Conservation (phyloP, 2,329 filamentous ascomycete genomes). For the Scytalidium sp. region DNA sequence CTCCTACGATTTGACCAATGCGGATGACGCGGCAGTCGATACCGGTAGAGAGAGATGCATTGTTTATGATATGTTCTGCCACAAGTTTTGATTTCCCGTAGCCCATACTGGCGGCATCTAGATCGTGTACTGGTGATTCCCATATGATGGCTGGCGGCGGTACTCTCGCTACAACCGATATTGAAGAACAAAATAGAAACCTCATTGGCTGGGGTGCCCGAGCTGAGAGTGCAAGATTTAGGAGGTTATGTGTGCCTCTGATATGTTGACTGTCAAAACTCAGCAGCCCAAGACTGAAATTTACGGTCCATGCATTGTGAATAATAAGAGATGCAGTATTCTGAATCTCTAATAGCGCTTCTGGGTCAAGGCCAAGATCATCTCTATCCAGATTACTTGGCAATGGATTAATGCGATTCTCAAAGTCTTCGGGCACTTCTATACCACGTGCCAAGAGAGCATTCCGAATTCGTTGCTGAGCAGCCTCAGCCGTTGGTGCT, state of each 20-base stretch:
- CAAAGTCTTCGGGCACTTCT: conserved; percentile 19
- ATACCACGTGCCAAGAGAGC: conserved; percentile 35
- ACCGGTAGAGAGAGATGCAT: conserved; percentile 29
- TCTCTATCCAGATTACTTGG: conserved; percentile 36
- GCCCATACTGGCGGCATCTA: conserved; percentile 44
- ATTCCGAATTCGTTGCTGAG: conserved; percentile 29
- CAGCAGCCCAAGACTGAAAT: conserved; percentile 51
- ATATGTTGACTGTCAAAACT: conserved; percentile 47
- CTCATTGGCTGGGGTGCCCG: conserved; percentile 23
- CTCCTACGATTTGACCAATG: conserved; percentile 49
- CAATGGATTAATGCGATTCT: conserved; percentile 33
- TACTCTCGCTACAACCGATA: conserved; percentile 30
- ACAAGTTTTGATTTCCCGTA: conserved; percentile 50
- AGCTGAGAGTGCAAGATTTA: conserved; percentile 31
- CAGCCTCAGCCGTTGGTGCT: conserved; percentile 24
- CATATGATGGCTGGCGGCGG: conserved; percentile 26
- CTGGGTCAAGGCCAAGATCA: conserved; percentile 35
- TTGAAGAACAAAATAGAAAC: conserved; percentile 36
- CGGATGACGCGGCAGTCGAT: conserved; percentile 37
- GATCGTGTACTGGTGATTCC: conserved; percentile 28
- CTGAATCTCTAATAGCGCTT: conserved; percentile 25
- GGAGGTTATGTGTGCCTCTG: conserved; percentile 40
- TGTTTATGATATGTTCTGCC: conserved; percentile 40
- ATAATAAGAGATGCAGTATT: conserved; percentile 39
- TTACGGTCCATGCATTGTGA: conserved; percentile 53